Evolutionary conservation across 2,329 filamentous ascomycete species (phyloP).

Genomic region (Mycocentrospora acerina): DNA sequence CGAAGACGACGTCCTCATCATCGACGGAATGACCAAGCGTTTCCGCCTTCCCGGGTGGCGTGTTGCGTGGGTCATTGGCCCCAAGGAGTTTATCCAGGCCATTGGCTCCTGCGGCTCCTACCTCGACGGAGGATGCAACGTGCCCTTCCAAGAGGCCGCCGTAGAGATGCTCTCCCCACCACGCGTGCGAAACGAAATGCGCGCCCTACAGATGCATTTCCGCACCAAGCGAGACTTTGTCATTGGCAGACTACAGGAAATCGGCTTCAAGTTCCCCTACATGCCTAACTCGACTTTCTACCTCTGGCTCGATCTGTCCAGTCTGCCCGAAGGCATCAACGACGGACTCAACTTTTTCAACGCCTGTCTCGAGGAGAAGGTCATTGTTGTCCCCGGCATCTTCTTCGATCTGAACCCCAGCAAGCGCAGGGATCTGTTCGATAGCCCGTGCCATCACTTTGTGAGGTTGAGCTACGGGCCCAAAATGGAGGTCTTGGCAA

Average conservation of each 20-base stretch:
- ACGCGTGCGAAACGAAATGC: slow-evolving; percentile 82
- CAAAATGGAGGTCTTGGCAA: slow-evolving; percentile 42
- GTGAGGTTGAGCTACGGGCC: slow-evolving; percentile 46
- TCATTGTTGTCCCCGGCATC: slow-evolving; percentile 94
- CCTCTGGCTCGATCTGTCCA: slow-evolving; percentile 70
- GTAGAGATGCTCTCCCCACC: slow-evolving; percentile 88
- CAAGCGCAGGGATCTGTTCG: slow-evolving; percentile 85
- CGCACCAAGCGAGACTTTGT: slow-evolving; percentile 91
- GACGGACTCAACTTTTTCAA: slow-evolving; percentile 98
- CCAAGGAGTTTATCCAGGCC: slow-evolving; percentile 93
- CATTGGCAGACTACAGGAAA: slow-evolving; percentile 73
- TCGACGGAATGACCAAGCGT: slow-evolving; percentile 93
- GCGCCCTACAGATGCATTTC: slow-evolving; percentile 86
- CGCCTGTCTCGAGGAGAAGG: slow-evolving; percentile 88
- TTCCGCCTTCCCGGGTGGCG: slow-evolving; percentile 96
- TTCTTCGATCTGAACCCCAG: slow-evolving; percentile 97
- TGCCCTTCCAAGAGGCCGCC: slow-evolving; percentile 92
- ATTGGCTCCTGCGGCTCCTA: slow-evolving; percentile 92
- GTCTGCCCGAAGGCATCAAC: slow-evolving; percentile 76
- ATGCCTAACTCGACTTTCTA: slow-evolving; percentile 94
- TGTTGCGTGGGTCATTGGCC: slow-evolving; percentile 93
- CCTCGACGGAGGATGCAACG: slow-evolving; percentile 90
- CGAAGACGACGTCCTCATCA: slow-evolving; percentile 77
- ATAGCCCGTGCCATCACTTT: slow-evolving; percentile 79
- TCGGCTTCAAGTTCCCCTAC: slow-evolving; percentile 80